Percentiles rank a stretch among this genome's conserved stretches.
Conservation (phyloP, 176 grass and related monocot genomes). For the Stipa capillata region DNA sequence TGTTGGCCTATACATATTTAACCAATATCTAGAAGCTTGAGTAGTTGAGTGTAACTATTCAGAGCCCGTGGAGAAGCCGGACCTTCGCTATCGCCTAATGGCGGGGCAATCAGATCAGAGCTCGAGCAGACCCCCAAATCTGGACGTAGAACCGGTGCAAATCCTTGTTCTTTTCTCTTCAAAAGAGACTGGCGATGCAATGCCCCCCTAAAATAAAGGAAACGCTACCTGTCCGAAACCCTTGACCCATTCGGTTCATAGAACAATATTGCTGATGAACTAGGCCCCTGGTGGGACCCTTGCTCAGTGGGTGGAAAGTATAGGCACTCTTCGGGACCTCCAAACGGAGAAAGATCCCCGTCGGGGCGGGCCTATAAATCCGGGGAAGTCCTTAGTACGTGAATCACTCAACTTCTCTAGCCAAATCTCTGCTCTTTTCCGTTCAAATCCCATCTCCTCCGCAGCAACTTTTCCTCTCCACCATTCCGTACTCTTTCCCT, state of each 20-base stretch:
- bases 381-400: too few relatives aligned
- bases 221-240: too few relatives aligned
- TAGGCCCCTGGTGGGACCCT: not conserved
- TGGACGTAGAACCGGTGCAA: not conserved
- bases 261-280: not conserved
- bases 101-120: not conserved
- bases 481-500: too few relatives aligned
- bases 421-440: too few relatives aligned
- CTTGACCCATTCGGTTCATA: not conserved
- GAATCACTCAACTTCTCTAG: too few relatives aligned
- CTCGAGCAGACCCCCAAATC: not conserved
- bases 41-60: not conserved
- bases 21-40: not conserved
- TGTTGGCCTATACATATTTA: too few relatives aligned
- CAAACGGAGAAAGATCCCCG: not conserved
- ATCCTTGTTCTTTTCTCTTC: not conserved
- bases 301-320: not conserved
- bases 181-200: not conserved
- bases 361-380: not conserved
- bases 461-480: too few relatives aligned
- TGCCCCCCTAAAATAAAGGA: not conserved
- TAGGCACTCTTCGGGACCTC: not conserved
- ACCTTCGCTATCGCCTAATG: not conserved
- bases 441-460: too few relatives aligned
- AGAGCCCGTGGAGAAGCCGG: not conserved